Evolutionary conservation across 257 asterid species (phyloP), one percentile per base, ranked within the genome.

Genomic region (Leptodermis oblonga): DNA sequence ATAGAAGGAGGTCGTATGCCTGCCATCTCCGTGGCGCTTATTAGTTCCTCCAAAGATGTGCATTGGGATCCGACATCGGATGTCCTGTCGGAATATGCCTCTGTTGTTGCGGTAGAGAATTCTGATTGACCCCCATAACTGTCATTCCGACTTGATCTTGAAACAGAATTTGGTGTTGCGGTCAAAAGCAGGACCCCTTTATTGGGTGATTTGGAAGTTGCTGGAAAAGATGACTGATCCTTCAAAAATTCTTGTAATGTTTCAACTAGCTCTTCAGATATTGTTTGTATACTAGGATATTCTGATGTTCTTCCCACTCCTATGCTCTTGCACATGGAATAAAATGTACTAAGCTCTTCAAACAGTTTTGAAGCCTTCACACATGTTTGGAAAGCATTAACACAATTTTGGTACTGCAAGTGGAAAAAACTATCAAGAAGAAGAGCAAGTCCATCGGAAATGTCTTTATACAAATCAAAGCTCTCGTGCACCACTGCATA

Each of bases 401-500:
- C 85, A 4, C 96, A 88, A 64, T 80, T 83, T 31, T 86, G 96
- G 14, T 92, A 84, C 14, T 86, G 92, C 18, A 89, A 60, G 63
- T 87, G 90, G 31, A 82, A 92, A 75, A 89, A 92, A 41, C 86
- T 86, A 60, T 89, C 96, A 3, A 92, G 81, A 37, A 89, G 79
- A 43, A 81, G 76, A 2, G 92, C 68, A 4, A 92, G 89, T 46
- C 94, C 96, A 33, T 89, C 96, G 0, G 96, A 86, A 23, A 89
- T 80, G 54, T 89, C 96, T 34, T 80, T 85, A 67, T 92, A 92
- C 36, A 92, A 74, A 66, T 89, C 92, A 33, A 87, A 87, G 43
- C 88, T 92, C 72, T 92, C 98, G 74, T 89, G 90, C 5, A 87
- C 89, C n/a, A 87, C 75, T 23, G 92, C 94, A 54, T 86, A 79